phyloP scores from a whole-genome alignment of 176 grass and related monocot genomes.

The Calamus simplicifolius region DNA sequence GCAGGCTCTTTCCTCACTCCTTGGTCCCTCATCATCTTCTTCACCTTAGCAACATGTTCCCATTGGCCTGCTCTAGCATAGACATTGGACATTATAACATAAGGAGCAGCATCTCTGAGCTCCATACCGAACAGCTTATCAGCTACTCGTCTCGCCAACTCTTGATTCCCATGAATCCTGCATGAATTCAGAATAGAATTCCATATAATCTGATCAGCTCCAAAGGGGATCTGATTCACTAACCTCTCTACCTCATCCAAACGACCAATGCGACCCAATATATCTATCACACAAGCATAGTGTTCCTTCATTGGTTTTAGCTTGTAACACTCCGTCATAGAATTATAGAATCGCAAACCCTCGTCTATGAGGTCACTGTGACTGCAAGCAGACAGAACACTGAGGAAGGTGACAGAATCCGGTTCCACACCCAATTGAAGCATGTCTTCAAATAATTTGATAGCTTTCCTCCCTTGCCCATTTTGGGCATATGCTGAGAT shows the following conservation, averaged over 20 bases:
- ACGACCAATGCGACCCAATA: constrained; percentile 54
- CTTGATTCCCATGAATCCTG: constrained; percentile 67
- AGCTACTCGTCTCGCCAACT: constrained; percentile 62
- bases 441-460: constrained; percentile 70
- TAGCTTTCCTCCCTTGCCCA: constrained; percentile 59
- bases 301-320: constrained; percentile 68
- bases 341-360: constrained; percentile 52
- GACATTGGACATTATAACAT: constrained; percentile 72
- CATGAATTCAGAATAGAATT: constrained; percentile 82
- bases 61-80: constrained; percentile 78
- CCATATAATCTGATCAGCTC: constrained; percentile 72
- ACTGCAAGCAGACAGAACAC: constrained; percentile 60
- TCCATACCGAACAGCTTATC: constrained; percentile 62
- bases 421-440: constrained; percentile 42
- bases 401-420: constrained; percentile 70
- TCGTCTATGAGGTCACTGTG: no score
- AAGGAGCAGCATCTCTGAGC: constrained; percentile 49
- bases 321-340: constrained; percentile 45
- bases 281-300: constrained; percentile 66
- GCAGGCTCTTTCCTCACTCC: constrained; percentile 64
- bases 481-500: constrained; percentile 66
- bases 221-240: no score
- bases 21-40: constrained; percentile 75
- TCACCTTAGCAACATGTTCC: constrained; percentile 64
- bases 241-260: constrained; percentile 62